Conservation (phyloP, 352 stramenopile genomes). For the Lagenidium giganteum region DNA sequence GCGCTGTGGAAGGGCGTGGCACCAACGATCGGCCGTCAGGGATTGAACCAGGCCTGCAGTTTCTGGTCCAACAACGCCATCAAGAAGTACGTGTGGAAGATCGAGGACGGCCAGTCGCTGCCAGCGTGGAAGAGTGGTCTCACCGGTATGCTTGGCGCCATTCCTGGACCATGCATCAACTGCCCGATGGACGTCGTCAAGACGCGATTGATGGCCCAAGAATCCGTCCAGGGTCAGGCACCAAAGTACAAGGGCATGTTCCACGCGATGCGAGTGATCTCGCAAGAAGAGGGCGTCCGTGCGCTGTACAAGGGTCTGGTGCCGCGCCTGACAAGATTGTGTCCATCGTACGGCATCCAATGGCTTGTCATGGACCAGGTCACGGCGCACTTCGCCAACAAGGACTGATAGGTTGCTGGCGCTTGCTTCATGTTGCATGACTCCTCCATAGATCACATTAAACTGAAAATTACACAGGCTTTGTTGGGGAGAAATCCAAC, state of each 20-base stretch:
- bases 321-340: slow-evolving; percentile 90
- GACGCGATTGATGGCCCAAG: slow-evolving; percentile 91
- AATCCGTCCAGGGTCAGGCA: slow-evolving; percentile 75
- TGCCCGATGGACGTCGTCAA: slow-evolving; percentile 96
- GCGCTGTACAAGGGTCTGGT: slow-evolving; percentile 98
- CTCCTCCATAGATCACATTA: not conserved
- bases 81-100: slow-evolving; percentile 83
- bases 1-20: slow-evolving; percentile 95
- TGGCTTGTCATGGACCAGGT: slow-evolving; percentile 86
- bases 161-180: slow-evolving; percentile 86
- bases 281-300: slow-evolving; percentile 91
- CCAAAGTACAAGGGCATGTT: slow-evolving; percentile 94
- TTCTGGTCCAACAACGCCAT: slow-evolving; percentile 97
- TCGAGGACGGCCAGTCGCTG: slow-evolving; percentile 84
- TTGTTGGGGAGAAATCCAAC: too few relatives aligned
- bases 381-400: slow-evolving; percentile 63
- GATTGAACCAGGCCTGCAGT: slow-evolving; percentile 97
- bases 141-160: slow-evolving; percentile 88
- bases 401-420: slow-evolving; percentile 7
- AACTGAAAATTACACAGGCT: too few relatives aligned
- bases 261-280: slow-evolving; percentile 89
- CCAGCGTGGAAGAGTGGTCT: slow-evolving; percentile 93
- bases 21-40: slow-evolving; percentile 96
- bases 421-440: not conserved
- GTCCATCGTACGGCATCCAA: slow-evolving; percentile 82